These are phyloP conservation scores for Physcomitrium patens DNA, from an alignment of 225 moss, liverwort and hornwort species.

Conservation along the genomic window DNA sequence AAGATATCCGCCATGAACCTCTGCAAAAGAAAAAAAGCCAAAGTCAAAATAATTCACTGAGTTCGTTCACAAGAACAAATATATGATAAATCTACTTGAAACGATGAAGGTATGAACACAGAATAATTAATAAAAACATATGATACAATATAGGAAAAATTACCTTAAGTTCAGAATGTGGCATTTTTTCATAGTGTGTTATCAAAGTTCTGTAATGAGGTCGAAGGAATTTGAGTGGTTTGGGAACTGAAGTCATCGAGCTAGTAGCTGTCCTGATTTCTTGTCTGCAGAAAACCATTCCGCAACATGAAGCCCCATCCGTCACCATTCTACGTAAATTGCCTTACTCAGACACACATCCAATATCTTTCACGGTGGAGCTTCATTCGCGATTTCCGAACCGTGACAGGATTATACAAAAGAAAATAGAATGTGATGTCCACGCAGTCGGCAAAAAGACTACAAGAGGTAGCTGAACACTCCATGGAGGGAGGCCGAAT, in stretches of 20 bases:
- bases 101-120: background rate
- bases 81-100: background rate
- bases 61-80: constrained; percentile 16
- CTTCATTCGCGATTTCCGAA: background rate
- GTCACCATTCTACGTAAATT: background rate
- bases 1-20: constrained; percentile 90
- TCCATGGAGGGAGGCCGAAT: background rate
- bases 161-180: constrained; percentile 79
- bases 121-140: constrained; percentile 7
- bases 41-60: constrained; percentile 6
- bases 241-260: constrained; percentile 99
- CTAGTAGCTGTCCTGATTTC: constrained; percentile 98
- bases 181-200: constrained; percentile 74
- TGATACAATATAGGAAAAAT: constrained; percentile 18
- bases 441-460: background rate
- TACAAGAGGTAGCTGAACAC: background rate
- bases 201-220: constrained; percentile 92
- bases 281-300: constrained; percentile 59
- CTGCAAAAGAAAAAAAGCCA: constrained; percentile 38
- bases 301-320: constrained; percentile 24
- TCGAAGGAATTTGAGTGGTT: constrained; percentile 95
- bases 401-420: background rate
- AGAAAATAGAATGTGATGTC: background rate
- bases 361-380: background rate
- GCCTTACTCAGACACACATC: constrained; percentile 10